phyloP scores from a whole-genome alignment of 2,329 filamentous ascomycete species.

The Thelonectria discophora region DNA sequence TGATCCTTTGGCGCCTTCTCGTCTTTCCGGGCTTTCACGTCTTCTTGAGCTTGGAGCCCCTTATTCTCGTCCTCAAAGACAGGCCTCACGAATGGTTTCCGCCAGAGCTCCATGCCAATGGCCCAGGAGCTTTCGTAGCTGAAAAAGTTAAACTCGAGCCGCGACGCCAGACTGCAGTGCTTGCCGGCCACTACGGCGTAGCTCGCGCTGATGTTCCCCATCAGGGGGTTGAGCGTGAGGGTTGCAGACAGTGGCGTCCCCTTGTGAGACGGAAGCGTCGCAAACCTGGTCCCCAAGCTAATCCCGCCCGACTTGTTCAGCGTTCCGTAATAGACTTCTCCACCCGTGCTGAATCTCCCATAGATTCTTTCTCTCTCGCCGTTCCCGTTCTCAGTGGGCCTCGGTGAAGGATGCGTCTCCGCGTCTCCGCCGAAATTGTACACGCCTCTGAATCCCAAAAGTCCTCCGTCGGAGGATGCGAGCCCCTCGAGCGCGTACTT shows the following conservation, averaged over 20 bases:
- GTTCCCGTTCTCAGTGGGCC: constrained; percentile 34
- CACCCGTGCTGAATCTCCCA: constrained; percentile 89
- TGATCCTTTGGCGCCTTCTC: constrained; percentile 30
- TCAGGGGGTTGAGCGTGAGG: constrained; percentile 89
- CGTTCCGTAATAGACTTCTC: constrained; percentile 93
- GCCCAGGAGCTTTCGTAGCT: constrained; percentile 96
- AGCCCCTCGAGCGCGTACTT: constrained; percentile 91
- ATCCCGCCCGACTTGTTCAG: constrained; percentile 94
- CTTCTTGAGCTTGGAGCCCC: constrained; percentile 44
- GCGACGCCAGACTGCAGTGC: constrained; percentile 84
- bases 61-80: constrained; percentile 45
- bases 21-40: constrained; percentile 38
- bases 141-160: constrained; percentile 97
- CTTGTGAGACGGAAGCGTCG: constrained; percentile 80
- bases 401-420: constrained; percentile 40
- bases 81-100: constrained; percentile 61
- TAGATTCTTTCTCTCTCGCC: constrained; percentile 69
- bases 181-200: constrained; percentile 90
- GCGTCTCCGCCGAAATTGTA: constrained; percentile 92
- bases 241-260: constrained; percentile 95
- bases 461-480: constrained; percentile 89
- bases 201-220: constrained; percentile 90
- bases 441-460: constrained; percentile 86
- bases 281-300: constrained; percentile 88
- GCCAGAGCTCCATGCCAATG: constrained; percentile 93